phyloP scores from a whole-genome alignment of 306 rosid genomes.

The Quillaja saponaria region DNA sequence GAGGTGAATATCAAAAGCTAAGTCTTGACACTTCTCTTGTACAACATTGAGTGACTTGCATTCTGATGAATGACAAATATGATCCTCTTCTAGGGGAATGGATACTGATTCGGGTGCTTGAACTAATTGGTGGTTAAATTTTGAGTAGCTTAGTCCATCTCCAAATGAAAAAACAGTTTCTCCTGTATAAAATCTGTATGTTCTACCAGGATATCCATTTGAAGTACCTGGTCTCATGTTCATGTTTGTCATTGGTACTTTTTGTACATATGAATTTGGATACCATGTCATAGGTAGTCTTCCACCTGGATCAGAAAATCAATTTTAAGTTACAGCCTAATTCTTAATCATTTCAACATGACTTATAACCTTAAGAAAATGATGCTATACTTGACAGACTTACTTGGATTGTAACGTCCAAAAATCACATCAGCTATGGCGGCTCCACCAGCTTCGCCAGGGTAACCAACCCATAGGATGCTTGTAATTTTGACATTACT shows the following conservation, averaged over 20 bases:
- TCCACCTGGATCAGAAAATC: constrained; percentile 63
- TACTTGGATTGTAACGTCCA: constrained; percentile 82
- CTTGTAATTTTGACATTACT: constrained; percentile 65
- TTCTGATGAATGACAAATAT: constrained; percentile 58
- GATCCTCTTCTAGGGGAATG: constrained; percentile 63
- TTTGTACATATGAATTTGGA: constrained; percentile 81
- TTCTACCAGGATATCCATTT: constrained; percentile 80
- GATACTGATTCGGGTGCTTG: constrained; percentile 62
- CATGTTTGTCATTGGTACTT: constrained; percentile 93
- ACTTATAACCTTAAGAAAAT: neutral
- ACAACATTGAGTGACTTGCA: constrained; percentile 74
- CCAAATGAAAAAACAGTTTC: constrained; percentile 82
- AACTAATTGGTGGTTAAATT: constrained; percentile 52
- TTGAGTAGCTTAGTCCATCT: constrained; percentile 75
- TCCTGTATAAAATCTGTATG: constrained; percentile 84
- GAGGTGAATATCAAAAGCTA: constrained; percentile 63
- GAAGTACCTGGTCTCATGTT: constrained; percentile 87
- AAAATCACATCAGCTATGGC: constrained; percentile 92
- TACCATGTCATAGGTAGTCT: constrained; percentile 98
- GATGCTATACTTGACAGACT: constrained; percentile 26
- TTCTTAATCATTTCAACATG: too few species aligned
- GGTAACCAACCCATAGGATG: constrained; percentile 97
- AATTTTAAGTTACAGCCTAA: neutral
- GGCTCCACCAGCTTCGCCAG: constrained; percentile 99
- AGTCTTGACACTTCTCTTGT: constrained; percentile 55